phyloP scores from a whole-genome alignment of 768 basidiomycete genomes.

The Ramaria rubella region DNA sequence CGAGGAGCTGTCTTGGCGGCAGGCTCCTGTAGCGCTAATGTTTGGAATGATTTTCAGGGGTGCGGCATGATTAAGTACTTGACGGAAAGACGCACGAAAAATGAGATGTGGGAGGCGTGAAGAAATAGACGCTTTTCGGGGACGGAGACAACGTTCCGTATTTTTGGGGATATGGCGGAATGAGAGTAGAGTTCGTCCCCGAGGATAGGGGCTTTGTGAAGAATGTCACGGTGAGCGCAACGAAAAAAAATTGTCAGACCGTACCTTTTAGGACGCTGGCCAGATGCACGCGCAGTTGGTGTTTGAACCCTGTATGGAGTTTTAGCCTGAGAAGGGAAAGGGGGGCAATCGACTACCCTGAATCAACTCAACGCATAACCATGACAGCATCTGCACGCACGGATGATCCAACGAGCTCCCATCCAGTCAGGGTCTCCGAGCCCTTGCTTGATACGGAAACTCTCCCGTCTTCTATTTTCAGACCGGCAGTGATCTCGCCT shows the following conservation, averaged over 20 bases:
- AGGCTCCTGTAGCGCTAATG: slow-evolving; percentile 34
- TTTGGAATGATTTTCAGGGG: not conserved
- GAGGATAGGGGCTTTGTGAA: slow-evolving; percentile 51
- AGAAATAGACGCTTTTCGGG: slow-evolving; percentile 49
- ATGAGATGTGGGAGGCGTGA: slow-evolving; percentile 52
- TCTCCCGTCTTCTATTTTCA: slow-evolving; percentile 42
- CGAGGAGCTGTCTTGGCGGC: slow-evolving; percentile 40
- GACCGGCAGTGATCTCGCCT: slow-evolving; percentile 37
- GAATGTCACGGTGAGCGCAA: not conserved
- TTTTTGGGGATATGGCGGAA: slow-evolving; percentile 18
- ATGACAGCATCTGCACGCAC: slow-evolving; percentile 31
- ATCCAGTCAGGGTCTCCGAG: slow-evolving; percentile 40
- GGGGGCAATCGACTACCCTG: slow-evolving; percentile 30
- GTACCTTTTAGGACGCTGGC: slow-evolving; percentile 44
- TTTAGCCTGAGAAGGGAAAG: slow-evolving; percentile 51
- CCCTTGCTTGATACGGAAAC: slow-evolving; percentile 30
- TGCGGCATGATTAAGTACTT: not conserved
- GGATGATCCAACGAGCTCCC: slow-evolving; percentile 54
- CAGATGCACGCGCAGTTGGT: slow-evolving; percentile 64
- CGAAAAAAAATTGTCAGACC: not conserved
- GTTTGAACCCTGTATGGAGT: slow-evolving; percentile 59
- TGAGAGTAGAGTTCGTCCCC: slow-evolving; percentile 51
- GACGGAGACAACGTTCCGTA: slow-evolving; percentile 20
- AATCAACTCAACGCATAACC: slow-evolving; percentile 12
- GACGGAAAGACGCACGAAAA: slow-evolving; percentile 38